A percentile compares a stretch with the other conserved stretches of the same genome.
Evolutionary conservation across 495 filamentous ascomycete species (phyloP).

Genomic region (Hypoxylon crocopeplum): DNA sequence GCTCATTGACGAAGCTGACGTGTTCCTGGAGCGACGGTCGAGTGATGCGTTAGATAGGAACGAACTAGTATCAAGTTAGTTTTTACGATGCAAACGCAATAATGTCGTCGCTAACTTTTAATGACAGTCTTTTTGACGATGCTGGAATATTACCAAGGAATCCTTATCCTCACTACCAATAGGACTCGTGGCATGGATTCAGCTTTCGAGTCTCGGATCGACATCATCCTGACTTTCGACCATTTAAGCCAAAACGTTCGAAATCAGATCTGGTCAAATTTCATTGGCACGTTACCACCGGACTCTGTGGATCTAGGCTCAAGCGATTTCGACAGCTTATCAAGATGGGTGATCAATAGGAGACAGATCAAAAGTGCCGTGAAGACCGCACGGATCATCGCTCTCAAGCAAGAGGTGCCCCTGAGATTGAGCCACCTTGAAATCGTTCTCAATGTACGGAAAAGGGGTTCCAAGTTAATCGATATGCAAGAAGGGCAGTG

Average conservation of each 20-base stretch:
- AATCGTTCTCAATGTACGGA: too few species aligned
- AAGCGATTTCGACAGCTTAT: constrained; percentile 44
- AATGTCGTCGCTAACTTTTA: too few species aligned
- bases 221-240: constrained; percentile 55
- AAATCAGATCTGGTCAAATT: constrained; percentile 43
- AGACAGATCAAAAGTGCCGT: constrained; percentile 61
- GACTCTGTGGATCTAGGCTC: not conserved
- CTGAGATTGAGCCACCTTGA: too few species aligned
- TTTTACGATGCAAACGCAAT: too few species aligned
- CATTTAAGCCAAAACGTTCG: constrained; percentile 47
- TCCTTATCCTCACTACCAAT: constrained; percentile 66
- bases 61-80: constrained; percentile 57
- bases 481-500: too few species aligned
- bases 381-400: constrained; percentile 49
- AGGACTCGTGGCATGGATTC: constrained; percentile 55
- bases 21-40: constrained; percentile 64
- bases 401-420: too few species aligned
- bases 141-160: constrained; percentile 61
- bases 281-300: too few species aligned
- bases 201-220: constrained; percentile 60
- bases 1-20: constrained; percentile 70
- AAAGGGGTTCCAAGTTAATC: too few species aligned
- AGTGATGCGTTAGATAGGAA: constrained; percentile 57
- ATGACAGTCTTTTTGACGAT: constrained; percentile 60
- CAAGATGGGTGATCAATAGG: constrained; percentile 47